Evolutionary conservation across 2,329 filamentous ascomycete species (phyloP), one percentile per base, ranked within the genome.

Genomic region (Neonectria punicea): DNA sequence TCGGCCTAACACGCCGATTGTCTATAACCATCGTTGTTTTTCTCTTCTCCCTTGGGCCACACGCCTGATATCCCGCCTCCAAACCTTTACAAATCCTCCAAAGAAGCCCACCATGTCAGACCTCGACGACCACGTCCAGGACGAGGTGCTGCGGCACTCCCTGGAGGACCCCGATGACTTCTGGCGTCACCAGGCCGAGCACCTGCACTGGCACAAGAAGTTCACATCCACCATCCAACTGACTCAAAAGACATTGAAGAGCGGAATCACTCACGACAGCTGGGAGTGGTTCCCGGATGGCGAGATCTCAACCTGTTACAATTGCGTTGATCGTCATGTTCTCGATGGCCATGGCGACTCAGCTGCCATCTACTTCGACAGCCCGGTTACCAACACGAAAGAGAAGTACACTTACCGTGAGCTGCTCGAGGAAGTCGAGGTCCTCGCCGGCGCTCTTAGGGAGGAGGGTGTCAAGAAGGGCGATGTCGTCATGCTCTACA

Each of bases 281-380:
- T 98, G 94, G 94, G 87, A 89, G 67, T 98, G 95, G 95, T 98
- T 97, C 72, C 88, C 92, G 0, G 93, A 89, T 67, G 95, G 94
- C 67, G 90, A 96, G 81, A 92, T 98, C 71, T 96, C 92, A 43
- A 97, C 93, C 0, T 93, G 92, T 71, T 97, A 93, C 83, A 98
- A 98, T 78, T 97, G 93, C 76, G 83, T 98, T 14, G 94, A 97
- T 79, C 86, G 94, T 14, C 94, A 98, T 80, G 93, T 98, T n/a
- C 81, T 87, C 39, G 88, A 87, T 6, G 93, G 94, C n/a, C 84
- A 90, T 69, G 94, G 94, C 14, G 85, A 91, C 50, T 82, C 86
- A 54, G 85, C 90, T 0, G 95, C 94, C 22, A 92, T 98, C 63
- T 88, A 92, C 72, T 98, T 92, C 85, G 94, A 98, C 77, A 95